These are phyloP conservation scores for Colletotrichum sp. DNA, from an alignment of 2,329 filamentous ascomycete species.

Conservation along the genomic window DNA sequence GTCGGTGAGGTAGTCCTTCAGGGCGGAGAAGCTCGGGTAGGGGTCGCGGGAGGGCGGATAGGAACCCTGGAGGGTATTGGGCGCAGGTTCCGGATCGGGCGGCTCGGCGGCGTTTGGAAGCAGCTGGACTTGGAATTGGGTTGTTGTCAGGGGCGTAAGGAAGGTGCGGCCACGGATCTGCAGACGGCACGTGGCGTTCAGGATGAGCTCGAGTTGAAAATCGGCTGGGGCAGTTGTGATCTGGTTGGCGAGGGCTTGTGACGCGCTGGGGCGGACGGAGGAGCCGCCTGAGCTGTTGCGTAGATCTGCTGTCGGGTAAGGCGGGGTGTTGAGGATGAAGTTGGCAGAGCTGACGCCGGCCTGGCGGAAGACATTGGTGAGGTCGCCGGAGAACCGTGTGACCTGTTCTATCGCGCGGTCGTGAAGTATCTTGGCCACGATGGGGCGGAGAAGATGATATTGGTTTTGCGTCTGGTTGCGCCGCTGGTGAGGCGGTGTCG, in stretches of 20 bases:
- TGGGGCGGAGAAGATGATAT: slow-evolving; percentile 55
- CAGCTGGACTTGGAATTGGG: slow-evolving; percentile 46
- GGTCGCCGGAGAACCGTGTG: slow-evolving; percentile 44
- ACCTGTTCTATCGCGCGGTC: slow-evolving; percentile 43
- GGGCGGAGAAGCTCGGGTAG: slow-evolving; percentile 48
- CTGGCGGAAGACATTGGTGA: slow-evolving; percentile 48
- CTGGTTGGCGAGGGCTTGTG: slow-evolving; percentile 49
- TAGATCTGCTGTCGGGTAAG: slow-evolving; percentile 31
- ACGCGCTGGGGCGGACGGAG: slow-evolving; percentile 42
- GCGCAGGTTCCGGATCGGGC: slow-evolving; percentile 23
- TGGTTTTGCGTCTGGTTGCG: slow-evolving; percentile 48
- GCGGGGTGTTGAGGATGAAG: slow-evolving; percentile 46
- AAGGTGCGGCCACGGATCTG: slow-evolving; percentile 50
- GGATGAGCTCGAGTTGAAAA: slow-evolving; percentile 46
- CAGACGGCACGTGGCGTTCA: slow-evolving; percentile 48
- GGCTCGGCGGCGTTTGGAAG: slow-evolving; percentile 33
- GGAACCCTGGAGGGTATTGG: slow-evolving; percentile 36
- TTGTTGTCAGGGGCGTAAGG: slow-evolving; percentile 47
- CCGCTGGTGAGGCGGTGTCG: slow-evolving; percentile 45
- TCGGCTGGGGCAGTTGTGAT: slow-evolving; percentile 44
- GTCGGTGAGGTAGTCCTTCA: slow-evolving; percentile 50
- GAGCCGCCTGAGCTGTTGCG: slow-evolving; percentile 28
- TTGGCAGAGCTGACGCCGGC: slow-evolving; percentile 48
- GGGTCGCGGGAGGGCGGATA: slow-evolving; percentile 50
- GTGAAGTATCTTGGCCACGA: slow-evolving; percentile 55